Conservation (phyloP, 805 yeast species). For the Yamadazyma phyllophila region DNA sequence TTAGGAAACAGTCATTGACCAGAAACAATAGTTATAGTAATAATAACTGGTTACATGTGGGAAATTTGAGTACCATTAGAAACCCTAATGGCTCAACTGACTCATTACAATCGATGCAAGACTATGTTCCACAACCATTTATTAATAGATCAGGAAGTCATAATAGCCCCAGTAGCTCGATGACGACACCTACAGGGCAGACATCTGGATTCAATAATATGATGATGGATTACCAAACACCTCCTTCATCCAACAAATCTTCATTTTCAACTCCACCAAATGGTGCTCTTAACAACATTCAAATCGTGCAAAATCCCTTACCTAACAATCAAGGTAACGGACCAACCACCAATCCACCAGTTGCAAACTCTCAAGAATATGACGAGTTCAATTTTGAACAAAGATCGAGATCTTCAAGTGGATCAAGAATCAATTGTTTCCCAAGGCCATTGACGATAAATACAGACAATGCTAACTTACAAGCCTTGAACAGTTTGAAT, state of each 20-base stretch:
- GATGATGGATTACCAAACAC: constrained; percentile 43
- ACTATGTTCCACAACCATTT: constrained; percentile 41
- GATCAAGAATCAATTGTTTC: constrained; percentile 22
- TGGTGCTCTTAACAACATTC: constrained; percentile 6
- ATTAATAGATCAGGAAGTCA: constrained; percentile 29
- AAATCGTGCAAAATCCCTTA: constrained; percentile 11
- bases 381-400: constrained; percentile 30
- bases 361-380: constrained; percentile 18
- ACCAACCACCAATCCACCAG: neutral
- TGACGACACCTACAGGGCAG: constrained; percentile 14
- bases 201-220: constrained; percentile 28
- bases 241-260: constrained; percentile 34
- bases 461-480: constrained; percentile 32
- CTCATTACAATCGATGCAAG: constrained; percentile 44
- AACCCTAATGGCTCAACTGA: constrained; percentile 29
- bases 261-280: constrained; percentile 22
- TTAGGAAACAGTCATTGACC: constrained; percentile 43
- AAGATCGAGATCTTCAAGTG: constrained; percentile 21
- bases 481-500: constrained; percentile 22
- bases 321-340: neutral
- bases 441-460: constrained; percentile 39
- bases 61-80: constrained; percentile 36
- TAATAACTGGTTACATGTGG: constrained; percentile 44
- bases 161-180: constrained; percentile 1
- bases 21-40: constrained; percentile 36